Evolutionary conservation across 768 basidiomycete genomes (phyloP), one percentile per base, ranked within the genome.

Genomic region (Lactifluus rugatus): DNA sequence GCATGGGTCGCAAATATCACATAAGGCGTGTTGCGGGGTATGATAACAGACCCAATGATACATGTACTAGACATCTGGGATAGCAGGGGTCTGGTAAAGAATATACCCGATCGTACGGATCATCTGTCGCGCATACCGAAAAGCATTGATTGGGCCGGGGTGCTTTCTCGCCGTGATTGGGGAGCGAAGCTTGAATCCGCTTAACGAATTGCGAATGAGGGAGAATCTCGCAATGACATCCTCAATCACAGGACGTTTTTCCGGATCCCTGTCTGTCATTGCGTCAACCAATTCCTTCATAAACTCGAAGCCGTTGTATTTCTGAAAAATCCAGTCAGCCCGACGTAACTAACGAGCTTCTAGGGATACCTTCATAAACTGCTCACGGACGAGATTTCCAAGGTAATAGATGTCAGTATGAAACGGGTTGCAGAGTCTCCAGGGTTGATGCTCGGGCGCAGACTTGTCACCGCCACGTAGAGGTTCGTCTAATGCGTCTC

Each of bases 391-490:
- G 10, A 70, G 36, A 37, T 73, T 72, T 0, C 70, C 73, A 16
- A 74, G 31, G 32, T 67, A 69, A 54, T 72, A 73, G 19, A 73
- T 57, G 37, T 75, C 74, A 1, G 68, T 71, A 10, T 68, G 66
- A 58, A 73, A 73, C 1, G 71, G 72, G 47, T 74, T 65, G 49
- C 55, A 64, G 1, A 53, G 62, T 37, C 19, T 23, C 31, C 42
- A 3, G 3, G 31, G 52, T 2, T 60, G 60, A 53, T 69, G 70
- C 56, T 74, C 72, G 1, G 73, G 72, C 0, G 70, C 69, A 0
- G 73, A 65, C 51, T 70, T 71, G 63, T 81, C 78, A 2, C 72
- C 76, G 0, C 76, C 78, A 8, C 62, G 60, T 2, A 75, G 66
- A 0, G 72, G 69, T 5, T 59, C 44, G 31, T 70, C 72, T 0